Conservation (phyloP, 2,329 filamentous ascomycete genomes). For the Trichoderma pleuroti region DNA sequence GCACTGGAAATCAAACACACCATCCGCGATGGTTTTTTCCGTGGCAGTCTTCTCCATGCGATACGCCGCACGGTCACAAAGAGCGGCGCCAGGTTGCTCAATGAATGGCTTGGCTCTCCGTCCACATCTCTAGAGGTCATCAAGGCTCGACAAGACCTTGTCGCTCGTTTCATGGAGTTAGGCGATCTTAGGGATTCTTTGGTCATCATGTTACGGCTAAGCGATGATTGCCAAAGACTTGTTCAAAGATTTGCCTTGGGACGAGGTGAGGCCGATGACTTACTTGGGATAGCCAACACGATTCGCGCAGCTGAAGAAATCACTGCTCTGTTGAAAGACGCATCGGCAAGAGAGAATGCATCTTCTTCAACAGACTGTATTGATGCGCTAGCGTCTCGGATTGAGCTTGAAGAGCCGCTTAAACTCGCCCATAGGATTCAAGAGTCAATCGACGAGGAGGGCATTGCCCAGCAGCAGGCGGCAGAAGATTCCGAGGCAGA, state of each 20-base stretch:
- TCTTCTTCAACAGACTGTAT: constrained; percentile 36
- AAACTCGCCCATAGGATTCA: constrained; percentile 69
- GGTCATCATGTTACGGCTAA: constrained; percentile 64
- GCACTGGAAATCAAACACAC: constrained; percentile 88
- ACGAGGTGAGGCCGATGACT: constrained; percentile 85
- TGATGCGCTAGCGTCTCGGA: constrained; percentile 48
- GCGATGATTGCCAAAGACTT: constrained; percentile 81
- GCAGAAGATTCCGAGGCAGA: constrained; percentile 69
- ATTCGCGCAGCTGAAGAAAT: constrained; percentile 71
- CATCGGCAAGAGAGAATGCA: constrained; percentile 20
- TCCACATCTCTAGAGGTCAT: constrained; percentile 84
- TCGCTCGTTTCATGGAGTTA: constrained; percentile 67
- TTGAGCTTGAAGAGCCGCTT: constrained; percentile 63
- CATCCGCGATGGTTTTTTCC: constrained; percentile 71
- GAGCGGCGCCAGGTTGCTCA: constrained; percentile 79
- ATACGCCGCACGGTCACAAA: constrained; percentile 87
- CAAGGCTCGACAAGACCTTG: constrained; percentile 74
- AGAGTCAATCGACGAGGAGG: constrained; percentile 86
- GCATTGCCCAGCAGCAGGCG: constrained; percentile 74
- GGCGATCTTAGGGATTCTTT: constrained; percentile 67
- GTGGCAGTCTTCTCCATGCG: constrained; percentile 86
- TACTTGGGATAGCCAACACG: constrained; percentile 78
- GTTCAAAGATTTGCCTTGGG: constrained; percentile 93
- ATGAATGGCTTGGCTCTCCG: constrained; percentile 82
- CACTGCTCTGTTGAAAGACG: constrained; percentile 42